Evolutionary conservation across 2,329 filamentous ascomycete genomes (phyloP), one percentile per base, ranked within the genome.

Genomic region (Cytospora schulzeri): DNA sequence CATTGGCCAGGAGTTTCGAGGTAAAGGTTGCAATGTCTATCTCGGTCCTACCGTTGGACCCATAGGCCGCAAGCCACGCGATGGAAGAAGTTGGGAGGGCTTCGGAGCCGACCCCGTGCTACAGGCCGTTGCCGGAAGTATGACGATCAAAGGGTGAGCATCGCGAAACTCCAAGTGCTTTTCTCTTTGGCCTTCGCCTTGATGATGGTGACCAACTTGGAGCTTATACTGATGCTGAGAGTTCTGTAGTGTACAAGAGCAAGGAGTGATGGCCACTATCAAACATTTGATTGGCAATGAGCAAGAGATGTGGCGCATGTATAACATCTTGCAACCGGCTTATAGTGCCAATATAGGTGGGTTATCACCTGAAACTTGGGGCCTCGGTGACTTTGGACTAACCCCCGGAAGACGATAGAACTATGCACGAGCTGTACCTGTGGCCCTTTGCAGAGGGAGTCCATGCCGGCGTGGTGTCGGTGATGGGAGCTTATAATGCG

Each of bases 371-470:
- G 1, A 14, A 22, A 14, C 45, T 48, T 48, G n/a, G n/a, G 11
- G 11, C 2, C 6, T 48, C n/a, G 45, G n/a, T 11, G 45, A 24
- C 22, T 24, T 19, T 9, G n/a, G n/a, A 41, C 62, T 60, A 28
- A 55, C 51, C n/a, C 15, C 11, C 11, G 3, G 38, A 11, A 75
- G 89, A 91, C 65, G 91, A 93, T 74, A 85, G 89, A 67, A 89
- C 90, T 0, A 78, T 92, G 72, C 90, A 92, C 70, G 91, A 93
- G 74, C 76, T 92, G 7, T 93, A 92, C 72, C 79, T 89, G 29
- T 93, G 91, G 91, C 91, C 91, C 0, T 93, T 93, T 71, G 88
- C 85, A 29, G 89, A 93, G 71, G 88, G 88, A 1, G 84, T 92
- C 60, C 81, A 81, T 62, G 89, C 89, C 11, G 88, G 89, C 14